Conservation (phyloP, 73 alveolate species). For the Loxodes magnus region DNA sequence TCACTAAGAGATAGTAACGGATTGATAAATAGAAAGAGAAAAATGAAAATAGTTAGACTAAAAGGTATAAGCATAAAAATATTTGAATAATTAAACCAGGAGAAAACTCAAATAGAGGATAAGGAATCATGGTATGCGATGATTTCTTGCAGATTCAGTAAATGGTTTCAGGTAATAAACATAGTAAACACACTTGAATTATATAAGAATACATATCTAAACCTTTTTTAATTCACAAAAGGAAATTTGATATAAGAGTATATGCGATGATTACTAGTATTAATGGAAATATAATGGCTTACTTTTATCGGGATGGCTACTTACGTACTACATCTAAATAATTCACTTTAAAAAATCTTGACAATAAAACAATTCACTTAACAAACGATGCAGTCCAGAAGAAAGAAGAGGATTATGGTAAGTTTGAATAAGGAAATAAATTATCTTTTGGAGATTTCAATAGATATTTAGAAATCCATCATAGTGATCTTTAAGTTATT, state of each 20-base stretch:
- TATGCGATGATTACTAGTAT: conserved; percentile 73
- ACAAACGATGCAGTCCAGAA: conserved; percentile 90
- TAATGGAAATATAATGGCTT: conserved; percentile 44
- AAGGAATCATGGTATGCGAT: conserved; percentile 47
- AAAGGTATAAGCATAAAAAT: conserved; percentile 8
- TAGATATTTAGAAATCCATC: conserved; percentile 28
- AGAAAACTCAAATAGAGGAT: conserved; percentile 48
- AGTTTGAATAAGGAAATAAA: conserved; percentile 91
- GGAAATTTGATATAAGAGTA: conserved; percentile 90
- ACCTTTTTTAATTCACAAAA: conserved; percentile 67
- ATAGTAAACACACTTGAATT: conserved; percentile 33
- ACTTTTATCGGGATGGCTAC: conserved; percentile 69
- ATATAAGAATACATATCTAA: conserved; percentile 85
- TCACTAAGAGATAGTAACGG: too few species aligned
- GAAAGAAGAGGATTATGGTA: conserved; percentile 66
- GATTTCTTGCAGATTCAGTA: conserved; percentile 23
- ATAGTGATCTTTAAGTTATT: conserved; percentile 16
- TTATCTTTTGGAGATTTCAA: conserved; percentile 57
- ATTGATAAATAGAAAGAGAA: too few species aligned
- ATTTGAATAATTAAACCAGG: conserved; percentile 62
- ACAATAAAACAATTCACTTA: conserved; percentile 67
- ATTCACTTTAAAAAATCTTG: conserved; percentile 49
- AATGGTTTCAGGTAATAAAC: conserved; percentile 1
- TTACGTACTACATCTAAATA: conserved; percentile 59
- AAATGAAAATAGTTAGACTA: neutral